phyloP scores from a whole-genome alignment of 2,329 filamentous ascomycete genomes.

The Podosphaera aphanis region DNA sequence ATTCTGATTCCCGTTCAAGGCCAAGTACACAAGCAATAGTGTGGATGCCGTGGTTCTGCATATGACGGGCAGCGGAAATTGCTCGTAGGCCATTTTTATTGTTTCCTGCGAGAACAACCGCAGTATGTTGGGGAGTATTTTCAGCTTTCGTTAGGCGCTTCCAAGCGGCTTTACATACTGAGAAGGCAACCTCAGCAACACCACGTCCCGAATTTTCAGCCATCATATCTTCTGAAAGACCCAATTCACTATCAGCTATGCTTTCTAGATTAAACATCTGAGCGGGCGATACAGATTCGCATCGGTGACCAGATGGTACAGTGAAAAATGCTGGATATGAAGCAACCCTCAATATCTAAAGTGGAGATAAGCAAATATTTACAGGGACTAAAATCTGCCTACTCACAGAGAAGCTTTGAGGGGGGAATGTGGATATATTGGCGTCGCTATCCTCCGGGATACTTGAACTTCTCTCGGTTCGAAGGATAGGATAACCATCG shows the following conservation, averaged over 20 bases:
- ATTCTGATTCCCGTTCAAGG: constrained; percentile 57
- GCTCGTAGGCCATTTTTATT: constrained; percentile 72
- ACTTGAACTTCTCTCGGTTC: constrained; percentile 17
- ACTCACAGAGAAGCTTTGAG: constrained; percentile 13
- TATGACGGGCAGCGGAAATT: constrained; percentile 63
- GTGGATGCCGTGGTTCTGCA: constrained; percentile 61
- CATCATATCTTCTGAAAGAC: constrained; percentile 72
- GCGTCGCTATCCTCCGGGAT: constrained; percentile 15
- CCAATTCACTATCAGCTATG: constrained; percentile 67
- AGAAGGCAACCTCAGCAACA: constrained; percentile 62
- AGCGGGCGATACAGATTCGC: constrained; percentile 43
- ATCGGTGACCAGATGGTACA: constrained; percentile 28
- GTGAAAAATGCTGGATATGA: constrained; percentile 23
- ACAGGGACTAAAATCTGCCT: not conserved
- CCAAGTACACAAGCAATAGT: constrained; percentile 68
- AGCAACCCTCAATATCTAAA: constrained; percentile 8
- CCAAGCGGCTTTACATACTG: constrained; percentile 28
- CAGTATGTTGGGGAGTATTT: constrained; percentile 18
- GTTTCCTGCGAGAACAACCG: constrained; percentile 81
- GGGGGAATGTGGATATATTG: constrained; percentile 7
- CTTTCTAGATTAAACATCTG: constrained; percentile 88
- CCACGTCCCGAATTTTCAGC: constrained; percentile 76
- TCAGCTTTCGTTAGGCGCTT: constrained; percentile 15
- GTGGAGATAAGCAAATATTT: constrained; percentile 3
- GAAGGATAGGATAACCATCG: constrained; percentile 18